A percentile compares a stretch with the other conserved stretches of the same genome.
Conservation (phyloP, 73 alveolate genomes). For the Paramecium bursaria region DNA sequence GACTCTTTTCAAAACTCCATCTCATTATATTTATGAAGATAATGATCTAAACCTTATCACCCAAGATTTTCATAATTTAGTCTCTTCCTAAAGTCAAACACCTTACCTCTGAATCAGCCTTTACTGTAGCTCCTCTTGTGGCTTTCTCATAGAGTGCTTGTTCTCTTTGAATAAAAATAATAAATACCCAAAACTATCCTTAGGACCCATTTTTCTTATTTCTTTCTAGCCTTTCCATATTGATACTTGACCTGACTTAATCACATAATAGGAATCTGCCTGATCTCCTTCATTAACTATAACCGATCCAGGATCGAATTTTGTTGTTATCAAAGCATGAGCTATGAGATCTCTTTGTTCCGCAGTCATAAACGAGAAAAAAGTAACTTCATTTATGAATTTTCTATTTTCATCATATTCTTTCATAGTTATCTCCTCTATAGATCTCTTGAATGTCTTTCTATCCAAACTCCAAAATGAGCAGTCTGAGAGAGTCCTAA, state of each 20-base stretch:
- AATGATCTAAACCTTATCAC: slow-evolving; percentile 69
- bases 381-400: slow-evolving; percentile 64
- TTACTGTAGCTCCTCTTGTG: slow-evolving; percentile 67
- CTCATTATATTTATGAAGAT: slow-evolving; percentile 72
- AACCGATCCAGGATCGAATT: slow-evolving; percentile 61
- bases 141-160: slow-evolving; percentile 67
- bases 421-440: slow-evolving; percentile 83
- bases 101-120: slow-evolving; percentile 71
- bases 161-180: slow-evolving; percentile 13
- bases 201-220: slow-evolving; percentile 63
- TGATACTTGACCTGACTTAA: slow-evolving; percentile 66
- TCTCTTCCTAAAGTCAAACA: slow-evolving; percentile 73
- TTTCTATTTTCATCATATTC: slow-evolving; percentile 69
- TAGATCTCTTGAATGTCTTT: slow-evolving; percentile 85
- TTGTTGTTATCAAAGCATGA: slow-evolving; percentile 62
- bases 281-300: slow-evolving; percentile 66
- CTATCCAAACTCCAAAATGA: slow-evolving; percentile 91
- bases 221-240: slow-evolving; percentile 49
- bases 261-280: slow-evolving; percentile 69
- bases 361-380: slow-evolving; percentile 66
- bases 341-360: slow-evolving; percentile 66
- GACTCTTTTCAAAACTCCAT: slow-evolving; percentile 72
- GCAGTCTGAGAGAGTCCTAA: slow-evolving; percentile 88
- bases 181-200: slow-evolving; percentile 65
- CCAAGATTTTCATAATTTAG: slow-evolving; percentile 62